These are phyloP conservation scores for Lumnitzera racemosa DNA, from an alignment of 345 rosid genomes.

Conservation along the genomic window DNA sequence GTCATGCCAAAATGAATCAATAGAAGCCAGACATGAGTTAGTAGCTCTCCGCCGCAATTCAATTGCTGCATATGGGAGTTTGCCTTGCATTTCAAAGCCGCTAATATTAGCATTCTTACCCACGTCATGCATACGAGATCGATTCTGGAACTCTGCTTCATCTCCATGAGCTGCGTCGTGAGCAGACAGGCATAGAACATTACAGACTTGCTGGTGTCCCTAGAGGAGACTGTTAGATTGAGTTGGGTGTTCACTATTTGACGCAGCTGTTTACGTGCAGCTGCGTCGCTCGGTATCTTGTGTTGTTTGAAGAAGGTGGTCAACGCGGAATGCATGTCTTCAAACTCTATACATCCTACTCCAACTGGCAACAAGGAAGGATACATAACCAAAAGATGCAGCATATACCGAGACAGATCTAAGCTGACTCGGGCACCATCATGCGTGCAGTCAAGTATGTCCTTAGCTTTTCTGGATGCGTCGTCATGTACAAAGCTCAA, in stretches of 20 bases:
- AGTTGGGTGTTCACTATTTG: constrained; percentile 7
- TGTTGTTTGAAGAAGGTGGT: neutral
- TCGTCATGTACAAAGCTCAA: no score
- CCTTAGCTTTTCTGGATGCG: no score
- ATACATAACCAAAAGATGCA: constrained; percentile 2
- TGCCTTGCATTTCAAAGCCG: constrained; percentile 13
- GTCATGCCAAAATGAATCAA: constrained; percentile 51
- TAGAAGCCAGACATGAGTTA: constrained; percentile 44
- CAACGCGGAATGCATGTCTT: constrained; percentile 4
- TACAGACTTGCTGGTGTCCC: constrained; percentile 25
- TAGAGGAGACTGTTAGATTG: constrained; percentile 9
- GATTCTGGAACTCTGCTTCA: no score
- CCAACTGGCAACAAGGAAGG: constrained; percentile 4
- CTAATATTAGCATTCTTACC: constrained; percentile 14
- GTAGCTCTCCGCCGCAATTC: constrained; percentile 49
- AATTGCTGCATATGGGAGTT: constrained; percentile 34
- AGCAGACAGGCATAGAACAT: constrained; percentile 20
- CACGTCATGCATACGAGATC: neutral
- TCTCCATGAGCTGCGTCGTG: neutral
- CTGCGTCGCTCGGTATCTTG: neutral
- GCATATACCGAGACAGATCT: constrained; percentile 6
- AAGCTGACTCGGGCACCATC: neutral
- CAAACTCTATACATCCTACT: neutral
- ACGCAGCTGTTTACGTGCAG: constrained; percentile 4
- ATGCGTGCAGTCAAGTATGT: neutral